A percentile compares a stretch with the other conserved stretches of the same genome.
Conservation (phyloP, 352 stramenopile genomes). For the Blastocystis sp. region DNA sequence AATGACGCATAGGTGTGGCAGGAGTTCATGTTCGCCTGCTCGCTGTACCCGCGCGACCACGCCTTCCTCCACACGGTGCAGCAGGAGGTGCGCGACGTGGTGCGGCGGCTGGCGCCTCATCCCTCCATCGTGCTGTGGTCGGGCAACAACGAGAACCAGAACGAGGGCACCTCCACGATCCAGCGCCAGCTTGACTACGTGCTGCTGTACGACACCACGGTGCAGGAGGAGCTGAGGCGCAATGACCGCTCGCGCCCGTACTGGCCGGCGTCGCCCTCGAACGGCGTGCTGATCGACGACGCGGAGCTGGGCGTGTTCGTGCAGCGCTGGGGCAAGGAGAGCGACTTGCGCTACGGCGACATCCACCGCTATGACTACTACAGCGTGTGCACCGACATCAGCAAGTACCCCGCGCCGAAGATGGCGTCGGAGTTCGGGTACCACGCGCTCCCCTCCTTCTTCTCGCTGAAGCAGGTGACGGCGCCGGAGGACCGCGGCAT, state of each 20-base stretch:
- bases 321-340: constrained; percentile 78
- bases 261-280: constrained; percentile 83
- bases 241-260: constrained; percentile 77
- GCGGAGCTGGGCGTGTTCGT: constrained; percentile 75
- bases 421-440: constrained; percentile 85
- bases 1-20: constrained; percentile 76
- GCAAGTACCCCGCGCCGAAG: constrained; percentile 77
- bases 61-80: constrained; percentile 76
- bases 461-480: constrained; percentile 76
- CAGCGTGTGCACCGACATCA: constrained; percentile 78
- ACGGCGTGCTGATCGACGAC: constrained; percentile 78
- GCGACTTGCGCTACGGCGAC: constrained; percentile 74
- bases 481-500: constrained; percentile 76
- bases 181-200: constrained; percentile 76
- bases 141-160: constrained; percentile 83
- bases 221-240: constrained; percentile 69
- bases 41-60: constrained; percentile 79
- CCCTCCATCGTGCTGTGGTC: constrained; percentile 83
- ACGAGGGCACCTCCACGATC: constrained; percentile 74
- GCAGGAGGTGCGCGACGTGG: constrained; percentile 77
- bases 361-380: constrained; percentile 83
- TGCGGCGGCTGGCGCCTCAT: constrained; percentile 77
- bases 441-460: constrained; percentile 78
- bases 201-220: constrained; percentile 79
- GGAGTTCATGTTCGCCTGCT: constrained; percentile 85